phyloP scores from a whole-genome alignment of 371 early-diverging fungal species.

The Paraphysoderma sedebokerense region DNA sequence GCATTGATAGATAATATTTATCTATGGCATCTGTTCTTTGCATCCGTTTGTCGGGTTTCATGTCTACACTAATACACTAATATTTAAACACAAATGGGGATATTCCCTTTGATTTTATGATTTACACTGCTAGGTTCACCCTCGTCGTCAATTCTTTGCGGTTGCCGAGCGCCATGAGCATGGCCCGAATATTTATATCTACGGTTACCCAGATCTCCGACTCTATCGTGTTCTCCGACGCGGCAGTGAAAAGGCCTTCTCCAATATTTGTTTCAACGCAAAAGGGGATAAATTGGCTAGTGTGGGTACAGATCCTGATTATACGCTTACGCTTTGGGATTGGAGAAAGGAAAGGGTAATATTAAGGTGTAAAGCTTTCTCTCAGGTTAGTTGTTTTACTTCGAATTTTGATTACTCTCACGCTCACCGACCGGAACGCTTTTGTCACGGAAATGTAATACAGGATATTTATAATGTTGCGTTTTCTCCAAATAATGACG shows the following conservation, averaged over 20 bases:
- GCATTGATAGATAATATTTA: too few relatives aligned
- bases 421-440: too few relatives aligned
- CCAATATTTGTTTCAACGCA: constrained; percentile 6
- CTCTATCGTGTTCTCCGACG: constrained; percentile 15
- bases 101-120: too few relatives aligned
- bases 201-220: constrained; percentile 21
- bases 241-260: constrained; percentile 2
- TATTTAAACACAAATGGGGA: too few relatives aligned
- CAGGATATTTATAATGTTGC: constrained; percentile 27
- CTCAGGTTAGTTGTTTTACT: constrained; percentile 17
- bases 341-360: constrained; percentile 23
- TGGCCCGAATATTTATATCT: constrained; percentile 25
- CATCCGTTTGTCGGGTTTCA: background rate
- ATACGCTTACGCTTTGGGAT: constrained; percentile 34
- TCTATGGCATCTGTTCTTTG: background rate
- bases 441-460: background rate
- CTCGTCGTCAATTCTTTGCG: constrained; percentile 19
- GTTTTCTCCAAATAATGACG: constrained; percentile 23
- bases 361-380: constrained; percentile 30
- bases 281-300: constrained; percentile 27
- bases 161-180: constrained; percentile 17
- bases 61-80: too few relatives aligned
- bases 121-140: constrained; percentile 24
- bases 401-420: too few relatives aligned
- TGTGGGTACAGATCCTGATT: constrained; percentile 30